Percentiles rank a stretch among this genome's conserved stretches.
These are phyloP conservation scores for Phanerochaete carnosa DNA, from an alignment of 768 basidiomycete species.

Conservation along the genomic window DNA sequence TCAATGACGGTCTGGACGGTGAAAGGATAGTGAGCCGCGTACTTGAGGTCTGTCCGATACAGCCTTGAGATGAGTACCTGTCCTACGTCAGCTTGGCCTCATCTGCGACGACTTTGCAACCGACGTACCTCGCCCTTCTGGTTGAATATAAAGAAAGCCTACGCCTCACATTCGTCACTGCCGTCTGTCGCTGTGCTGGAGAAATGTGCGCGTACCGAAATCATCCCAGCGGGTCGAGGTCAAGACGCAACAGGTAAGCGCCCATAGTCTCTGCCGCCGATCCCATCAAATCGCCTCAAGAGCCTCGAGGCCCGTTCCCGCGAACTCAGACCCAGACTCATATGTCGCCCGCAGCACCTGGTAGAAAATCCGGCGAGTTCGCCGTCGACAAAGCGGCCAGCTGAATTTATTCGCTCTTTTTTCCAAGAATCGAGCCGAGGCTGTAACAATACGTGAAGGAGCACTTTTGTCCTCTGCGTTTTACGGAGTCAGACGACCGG, in stretches of 20 bases:
- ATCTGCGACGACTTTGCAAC: neutral
- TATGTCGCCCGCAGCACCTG: too few species aligned
- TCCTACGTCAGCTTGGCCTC: neutral
- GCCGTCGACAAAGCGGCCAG: too few species aligned
- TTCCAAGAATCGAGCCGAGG: too few species aligned
- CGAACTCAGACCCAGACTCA: neutral
- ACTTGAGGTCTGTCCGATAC: constrained; percentile 98
- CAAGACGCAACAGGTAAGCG: constrained; percentile 1
- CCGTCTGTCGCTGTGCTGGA: neutral
- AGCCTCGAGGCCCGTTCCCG: neutral
- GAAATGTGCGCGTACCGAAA: constrained; percentile 38
- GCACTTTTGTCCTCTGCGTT: too few species aligned
- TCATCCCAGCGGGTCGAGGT: constrained; percentile 30
- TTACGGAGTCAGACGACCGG: too few species aligned
- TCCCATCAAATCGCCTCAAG: neutral
- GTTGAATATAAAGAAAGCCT: constrained; percentile 99
- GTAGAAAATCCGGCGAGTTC: too few species aligned
- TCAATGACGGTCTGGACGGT: neutral
- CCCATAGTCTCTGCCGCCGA: neutral
- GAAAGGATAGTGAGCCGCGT: constrained; percentile 10
- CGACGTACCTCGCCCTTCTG: constrained; percentile 93
- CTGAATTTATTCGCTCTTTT: too few species aligned
- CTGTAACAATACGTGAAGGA: too few species aligned
- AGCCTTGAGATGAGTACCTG: constrained; percentile 95
- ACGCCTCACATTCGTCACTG: neutral